Conservation (phyloP, 2,329 filamentous ascomycete species). For the Scedosporium aurantiacum region DNA sequence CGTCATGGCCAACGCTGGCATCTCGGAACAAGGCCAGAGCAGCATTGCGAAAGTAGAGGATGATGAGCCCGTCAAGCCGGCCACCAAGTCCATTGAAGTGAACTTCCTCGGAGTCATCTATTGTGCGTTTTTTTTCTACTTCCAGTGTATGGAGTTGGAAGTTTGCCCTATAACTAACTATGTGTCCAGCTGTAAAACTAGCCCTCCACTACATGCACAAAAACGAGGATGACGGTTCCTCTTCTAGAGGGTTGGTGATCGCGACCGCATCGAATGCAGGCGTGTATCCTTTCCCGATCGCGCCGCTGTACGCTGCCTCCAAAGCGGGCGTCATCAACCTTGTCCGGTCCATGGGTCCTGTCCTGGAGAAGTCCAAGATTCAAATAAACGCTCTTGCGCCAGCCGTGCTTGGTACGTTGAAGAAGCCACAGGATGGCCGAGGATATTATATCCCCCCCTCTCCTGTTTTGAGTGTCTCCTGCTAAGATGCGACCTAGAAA, state of each 20-base stretch:
- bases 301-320: slow-evolving; percentile 36
- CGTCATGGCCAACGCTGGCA: slow-evolving; percentile 38
- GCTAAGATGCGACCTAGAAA: slow-evolving; percentile 20
- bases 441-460: neutral
- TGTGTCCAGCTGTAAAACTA: slow-evolving; percentile 31
- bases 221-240: slow-evolving; percentile 19
- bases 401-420: slow-evolving; percentile 32
- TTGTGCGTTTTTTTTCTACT: slow-evolving; percentile 20
- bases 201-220: slow-evolving; percentile 38
- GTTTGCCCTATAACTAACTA: neutral
- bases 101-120: slow-evolving; percentile 30
- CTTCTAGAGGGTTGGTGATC: slow-evolving; percentile 32
- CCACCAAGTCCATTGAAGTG: slow-evolving; percentile 25
- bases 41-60: slow-evolving; percentile 16
- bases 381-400: slow-evolving; percentile 40
- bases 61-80: slow-evolving; percentile 21
- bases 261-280: slow-evolving; percentile 44
- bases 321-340: slow-evolving; percentile 38
- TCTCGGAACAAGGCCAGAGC: slow-evolving; percentile 27
- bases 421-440: neutral
- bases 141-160: neutral
- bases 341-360: slow-evolving; percentile 32
- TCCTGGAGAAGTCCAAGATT: slow-evolving; percentile 28
- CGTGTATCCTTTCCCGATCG: slow-evolving; percentile 37
- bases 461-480: neutral